Evolutionary conservation across 2,329 filamentous ascomycete genomes (phyloP), one percentile per base, ranked within the genome.

Genomic region (Pleomassaria siparia): DNA sequence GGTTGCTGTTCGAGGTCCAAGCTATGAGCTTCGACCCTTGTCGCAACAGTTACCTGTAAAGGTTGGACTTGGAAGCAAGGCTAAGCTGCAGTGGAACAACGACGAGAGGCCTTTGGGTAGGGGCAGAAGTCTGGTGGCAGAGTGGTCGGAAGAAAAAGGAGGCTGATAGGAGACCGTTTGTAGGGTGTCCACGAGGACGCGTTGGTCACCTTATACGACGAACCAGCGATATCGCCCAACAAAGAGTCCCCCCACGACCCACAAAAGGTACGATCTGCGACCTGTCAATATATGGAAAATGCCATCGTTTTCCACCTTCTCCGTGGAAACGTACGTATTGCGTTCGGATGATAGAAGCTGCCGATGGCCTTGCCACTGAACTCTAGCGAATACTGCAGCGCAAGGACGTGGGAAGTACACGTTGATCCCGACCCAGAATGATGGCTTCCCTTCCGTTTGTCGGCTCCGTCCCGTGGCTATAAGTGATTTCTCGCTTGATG

Each of bases 141-240:
- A 37, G 55, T 53, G 50, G 54, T 39, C 26, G 41, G 40, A 18
- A 43, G 54, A 47, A 53, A 48, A 60, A 55, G n/a, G 53, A 59
- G 49, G 41, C 47, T 50, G 51, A 54, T 36, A 35, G 43, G 10
- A 32, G 35, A 25, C 46, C 56, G 66, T 71, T 71, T 69, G 66
- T 54, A 50, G 32, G 43, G 37, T 56, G 60, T 42, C 53, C 63
- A 68, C 65, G 58, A 58, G 60, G 63, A 60, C 57, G 47, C 51
- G 29, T 52, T 47, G 47, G 47, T 46, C 47, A 59, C 51, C 57
- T 50, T 60, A 58, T 57, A 56, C 55, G 48, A 53, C 46, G 40
- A 48, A 35, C 55, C 49, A 55, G 49, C 49, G 46, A 56, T 40
- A 49, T 54, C 46, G 47, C 53, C 47, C 32, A 46, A 39, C 29